Base-by-base conservation (phyloP, 495 filamentous ascomycete genomes). In the Endocarpon pusillum region DNA sequence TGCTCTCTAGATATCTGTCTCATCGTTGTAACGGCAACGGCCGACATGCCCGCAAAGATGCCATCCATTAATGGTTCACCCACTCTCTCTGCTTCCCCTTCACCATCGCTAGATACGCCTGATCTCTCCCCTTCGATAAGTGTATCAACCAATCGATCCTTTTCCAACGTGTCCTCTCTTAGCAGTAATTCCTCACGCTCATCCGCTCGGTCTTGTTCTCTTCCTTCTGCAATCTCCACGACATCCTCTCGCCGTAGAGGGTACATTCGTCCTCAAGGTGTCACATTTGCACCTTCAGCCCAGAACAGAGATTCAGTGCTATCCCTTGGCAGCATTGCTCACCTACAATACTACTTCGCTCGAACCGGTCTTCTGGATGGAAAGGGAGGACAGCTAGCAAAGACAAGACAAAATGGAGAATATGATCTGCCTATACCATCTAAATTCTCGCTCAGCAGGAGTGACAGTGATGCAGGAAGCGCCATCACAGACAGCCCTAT, bases 321-420 rank as follows among this genome's bases (percentile, higher is more conserved):
- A 67, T 93, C 81, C 48, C 57, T 97, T 40, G 89, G 89, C 17
- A 94, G 85, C 49, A 97, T 97, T 45, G 83, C 86, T 30, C 89
- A 97, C 58, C 58, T 97, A 44, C 89, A 97, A 47, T 94, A 97
- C 53, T 97, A 96, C 52, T 97, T 97, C 52, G 87, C 89, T 23
- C 67, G 91, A 33, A 97, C 89, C 3, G 89, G 89, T 2, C 53
- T 97, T 33, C 53, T 97, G 31, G 89, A 97, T 46, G 85, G 87
- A 22, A 94, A 94, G 51, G 86, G 85, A 12, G 89, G 75, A 32
- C 81, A 85, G 38, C 57, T 86, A 34, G 73, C 76, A 5, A 78
- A 80, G 44, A 74, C 66, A 38, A 62, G 69, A 36, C 77, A 77
- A 43, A 67, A 63, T 38, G 71, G 65, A 42, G 44, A 42, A 8